Evolutionary conservation across 1,139 yeast genomes (phyloP).

Genomic region (Taiozyma sp.): DNA sequence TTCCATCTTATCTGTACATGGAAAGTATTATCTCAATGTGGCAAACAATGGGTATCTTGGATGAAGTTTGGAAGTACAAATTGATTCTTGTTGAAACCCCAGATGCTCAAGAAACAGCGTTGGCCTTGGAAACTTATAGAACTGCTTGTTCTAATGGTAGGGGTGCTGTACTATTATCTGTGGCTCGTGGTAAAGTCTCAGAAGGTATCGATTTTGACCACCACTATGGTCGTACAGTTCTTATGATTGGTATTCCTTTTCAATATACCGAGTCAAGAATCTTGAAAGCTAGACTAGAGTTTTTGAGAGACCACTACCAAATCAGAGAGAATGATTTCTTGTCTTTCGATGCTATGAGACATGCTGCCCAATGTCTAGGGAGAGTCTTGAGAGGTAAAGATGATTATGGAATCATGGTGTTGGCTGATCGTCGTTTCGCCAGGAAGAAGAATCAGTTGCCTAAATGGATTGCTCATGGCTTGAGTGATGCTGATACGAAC

Average conservation of each 20-base stretch:
- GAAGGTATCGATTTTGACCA: conserved; percentile 99
- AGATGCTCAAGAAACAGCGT: conserved; percentile 95
- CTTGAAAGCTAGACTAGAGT: conserved; percentile 88
- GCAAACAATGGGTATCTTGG: conserved; percentile 97
- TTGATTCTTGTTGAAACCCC: conserved; percentile 97
- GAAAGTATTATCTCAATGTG: conserved; percentile 97
- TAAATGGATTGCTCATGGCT: conserved; percentile 94
- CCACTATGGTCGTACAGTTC: conserved; percentile 94
- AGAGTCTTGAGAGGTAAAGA: conserved; percentile 96
- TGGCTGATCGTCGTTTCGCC: conserved; percentile 90
- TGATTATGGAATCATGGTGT: conserved; percentile 97
- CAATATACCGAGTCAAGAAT: conserved; percentile 97
- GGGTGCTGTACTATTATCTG: conserved; percentile 93
- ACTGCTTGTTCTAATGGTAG: conserved; percentile 97
- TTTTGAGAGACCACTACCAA: conserved; percentile 85
- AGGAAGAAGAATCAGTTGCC: conserved; percentile 86
- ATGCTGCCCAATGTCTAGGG: conserved; percentile 98
- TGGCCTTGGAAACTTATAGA: conserved; percentile 92
- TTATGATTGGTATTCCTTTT: conserved; percentile 98
- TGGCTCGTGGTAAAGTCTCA: conserved; percentile 97
- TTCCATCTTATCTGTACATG: conserved; percentile 96
- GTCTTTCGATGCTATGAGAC: conserved; percentile 99
- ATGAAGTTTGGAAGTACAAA: conserved; percentile 97
- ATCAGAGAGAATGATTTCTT: conserved; percentile 90
- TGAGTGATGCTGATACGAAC: conserved; percentile 86